These are phyloP conservation scores for Clarireedia hainanense DNA, from an alignment of 2,329 filamentous ascomycete species.

Conservation along the genomic window DNA sequence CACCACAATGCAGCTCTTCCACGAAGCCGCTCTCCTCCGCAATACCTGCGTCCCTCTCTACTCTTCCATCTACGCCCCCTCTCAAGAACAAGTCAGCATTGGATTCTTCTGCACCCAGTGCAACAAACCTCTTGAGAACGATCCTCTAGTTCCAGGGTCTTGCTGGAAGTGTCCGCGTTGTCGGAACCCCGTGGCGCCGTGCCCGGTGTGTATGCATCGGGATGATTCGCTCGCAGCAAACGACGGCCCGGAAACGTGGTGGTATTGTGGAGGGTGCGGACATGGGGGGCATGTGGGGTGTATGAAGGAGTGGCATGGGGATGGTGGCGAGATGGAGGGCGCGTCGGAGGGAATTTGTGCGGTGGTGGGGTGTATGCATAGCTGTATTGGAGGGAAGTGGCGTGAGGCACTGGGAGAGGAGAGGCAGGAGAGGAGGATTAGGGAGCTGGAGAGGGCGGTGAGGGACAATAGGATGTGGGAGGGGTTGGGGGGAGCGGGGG, in stretches of 20 bases:
- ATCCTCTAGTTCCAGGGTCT: conserved; percentile 31
- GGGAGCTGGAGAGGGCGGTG: conserved; percentile 39
- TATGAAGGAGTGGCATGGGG: conserved; percentile 50
- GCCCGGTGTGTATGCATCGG: conserved; percentile 48
- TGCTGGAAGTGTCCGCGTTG: conserved; percentile 56
- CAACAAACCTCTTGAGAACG: conserved; percentile 42
- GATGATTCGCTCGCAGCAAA: conserved; percentile 8
- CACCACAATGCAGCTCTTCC: conserved; percentile 50
- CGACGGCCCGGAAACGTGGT: conserved; percentile 37
- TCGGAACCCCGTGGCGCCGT: conserved; percentile 43
- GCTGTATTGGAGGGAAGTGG: conserved; percentile 51
- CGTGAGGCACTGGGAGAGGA: conserved; percentile 37
- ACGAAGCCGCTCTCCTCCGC: conserved; percentile 52
- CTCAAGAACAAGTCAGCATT: conserved; percentile 47
- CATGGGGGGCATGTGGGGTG: conserved; percentile 57
- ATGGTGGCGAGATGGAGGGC: conserved; percentile 27
- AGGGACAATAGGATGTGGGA: conserved; percentile 15
- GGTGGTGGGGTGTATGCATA: conserved; percentile 57
- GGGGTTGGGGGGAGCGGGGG: not conserved
- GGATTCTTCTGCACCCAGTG: conserved; percentile 49
- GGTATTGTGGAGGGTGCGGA: conserved; percentile 54
- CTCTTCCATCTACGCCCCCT: conserved; percentile 42
- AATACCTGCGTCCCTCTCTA: conserved; percentile 51
- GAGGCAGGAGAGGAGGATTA: conserved; percentile 24
- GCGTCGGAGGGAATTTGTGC: conserved; percentile 51